Base-by-base conservation (phyloP, 805 yeast species). In the Cyberlindnera nakhonratchasimensis region DNA sequence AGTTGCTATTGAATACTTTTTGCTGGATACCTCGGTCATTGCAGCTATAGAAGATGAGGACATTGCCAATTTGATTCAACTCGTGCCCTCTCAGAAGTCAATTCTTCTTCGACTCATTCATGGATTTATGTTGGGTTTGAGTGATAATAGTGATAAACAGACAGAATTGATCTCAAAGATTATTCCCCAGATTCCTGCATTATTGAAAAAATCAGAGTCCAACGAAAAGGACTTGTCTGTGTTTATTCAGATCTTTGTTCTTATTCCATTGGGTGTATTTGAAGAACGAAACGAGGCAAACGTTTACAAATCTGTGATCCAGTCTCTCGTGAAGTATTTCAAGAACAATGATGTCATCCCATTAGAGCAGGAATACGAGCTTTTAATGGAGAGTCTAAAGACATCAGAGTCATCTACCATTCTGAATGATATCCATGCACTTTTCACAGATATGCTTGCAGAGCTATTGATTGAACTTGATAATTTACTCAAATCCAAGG, bases 21-120 rank as follows among this genome's bases (percentile, higher is more conserved):
- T 71, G 16, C 63, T 67, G 34, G 86, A 78, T 51, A 34, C 67
- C 3, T 67, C 77, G 0, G 58, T 74, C 1, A 42, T 67, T 17
- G 39, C 51, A 0, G 33, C 45, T 1, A 43, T 67, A 20, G 35
- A 37, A n/a, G 65, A 63, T 29, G 54, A 58, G 2, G 60, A 59
- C 6, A 47, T 78, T 18, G 62, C 53, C 24, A 48, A 54, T 11
- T 47, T 54, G 14, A 50, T 72, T 22, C 63, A 60, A 2, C 44
- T 69, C 12, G 39, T 58, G 2, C 31, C 51, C 3, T 47, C 44
- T 12, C 53, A 53, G 3, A 64, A 62, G 19, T 51, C 53, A 21
- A 37, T 51, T 2, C 37, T 76, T 14, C 49, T 77, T 18, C 57
- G 64, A 10, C 57, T 75, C 28, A 51, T 77, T 1, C 51, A 62